A percentile compares a stretch with the other conserved stretches of the same genome.
These are phyloP conservation scores for Linnemannia elongata DNA, from an alignment of 192 early-diverging fungal genomes.

Conservation along the genomic window DNA sequence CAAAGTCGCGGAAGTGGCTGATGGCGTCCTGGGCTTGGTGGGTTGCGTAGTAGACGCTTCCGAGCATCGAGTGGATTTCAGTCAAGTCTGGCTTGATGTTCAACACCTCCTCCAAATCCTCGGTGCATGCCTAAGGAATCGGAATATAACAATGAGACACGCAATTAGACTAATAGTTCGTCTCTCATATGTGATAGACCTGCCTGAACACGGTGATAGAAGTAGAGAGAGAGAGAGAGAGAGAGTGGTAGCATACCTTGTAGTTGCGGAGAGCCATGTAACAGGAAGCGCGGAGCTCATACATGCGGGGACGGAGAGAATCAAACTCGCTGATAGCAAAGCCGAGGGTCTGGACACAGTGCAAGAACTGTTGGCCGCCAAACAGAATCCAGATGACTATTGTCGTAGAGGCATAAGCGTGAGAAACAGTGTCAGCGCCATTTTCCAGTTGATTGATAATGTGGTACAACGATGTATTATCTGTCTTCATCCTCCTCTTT, in stretches of 20 bases:
- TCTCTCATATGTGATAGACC: constrained; percentile 19
- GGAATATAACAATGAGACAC: no score
- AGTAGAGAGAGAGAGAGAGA: constrained; percentile 33
- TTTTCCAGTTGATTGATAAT: background rate
- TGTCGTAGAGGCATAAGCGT: background rate
- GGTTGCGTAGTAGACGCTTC: constrained; percentile 53
- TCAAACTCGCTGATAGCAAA: constrained; percentile 68
- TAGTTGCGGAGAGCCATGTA: constrained; percentile 61
- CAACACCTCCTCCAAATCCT: constrained; percentile 48
- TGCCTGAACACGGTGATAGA: no score
- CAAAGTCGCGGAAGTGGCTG: constrained; percentile 61
- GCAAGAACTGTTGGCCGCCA: constrained; percentile 68
- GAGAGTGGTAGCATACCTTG: constrained; percentile 47
- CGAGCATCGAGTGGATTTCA: constrained; percentile 53
- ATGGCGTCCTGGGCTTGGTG: constrained; percentile 61
- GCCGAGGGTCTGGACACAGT: constrained; percentile 68
- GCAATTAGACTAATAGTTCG: background rate
- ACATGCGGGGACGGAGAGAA: constrained; percentile 63
- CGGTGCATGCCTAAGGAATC: constrained; percentile 49
- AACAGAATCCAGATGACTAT: constrained; percentile 69
- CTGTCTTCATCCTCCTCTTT: background rate
- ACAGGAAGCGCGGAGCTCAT: constrained; percentile 68
- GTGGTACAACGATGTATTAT: background rate
- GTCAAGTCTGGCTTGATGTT: constrained; percentile 22
- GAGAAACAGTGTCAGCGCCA: background rate